Conservation (phyloP, 345 rosid genomes). For the Raphanus sativus region DNA sequence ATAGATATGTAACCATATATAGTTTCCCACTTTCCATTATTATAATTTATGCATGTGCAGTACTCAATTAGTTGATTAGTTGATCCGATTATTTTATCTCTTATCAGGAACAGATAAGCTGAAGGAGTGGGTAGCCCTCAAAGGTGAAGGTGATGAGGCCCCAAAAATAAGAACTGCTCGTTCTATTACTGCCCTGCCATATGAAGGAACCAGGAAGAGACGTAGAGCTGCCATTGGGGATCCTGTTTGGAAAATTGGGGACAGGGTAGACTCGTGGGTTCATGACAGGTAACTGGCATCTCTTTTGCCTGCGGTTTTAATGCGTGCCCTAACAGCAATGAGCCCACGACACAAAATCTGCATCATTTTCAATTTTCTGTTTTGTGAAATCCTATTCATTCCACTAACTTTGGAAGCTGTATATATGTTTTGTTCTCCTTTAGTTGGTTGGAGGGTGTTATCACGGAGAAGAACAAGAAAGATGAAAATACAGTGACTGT, state of each 20-base stretch:
- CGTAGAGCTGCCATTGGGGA: slow-evolving; percentile 80
- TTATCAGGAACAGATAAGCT: slow-evolving; percentile 63
- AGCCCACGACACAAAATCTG: slow-evolving; percentile 1
- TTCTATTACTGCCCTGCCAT: slow-evolving; percentile 53
- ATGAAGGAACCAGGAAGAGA: slow-evolving; percentile 94
- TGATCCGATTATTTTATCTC: slow-evolving; percentile 14
- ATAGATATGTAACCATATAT: not conserved
- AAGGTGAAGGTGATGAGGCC: slow-evolving; percentile 55
- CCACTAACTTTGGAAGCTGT: not conserved
- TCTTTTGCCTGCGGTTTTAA: not conserved
- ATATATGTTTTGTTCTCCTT: slow-evolving; percentile 24
- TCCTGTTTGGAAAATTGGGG: slow-evolving; percentile 82
- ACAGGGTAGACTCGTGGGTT: slow-evolving; percentile 86
- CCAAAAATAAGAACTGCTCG: slow-evolving; percentile 78
- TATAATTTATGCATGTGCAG: slow-evolving; percentile 8
- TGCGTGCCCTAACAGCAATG: not conserved
- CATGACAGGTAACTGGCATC: slow-evolving; percentile 59
- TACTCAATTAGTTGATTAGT: not conserved
- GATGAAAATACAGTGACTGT: slow-evolving; percentile 68
- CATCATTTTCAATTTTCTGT: not conserved
- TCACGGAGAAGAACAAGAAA: slow-evolving; percentile 77
- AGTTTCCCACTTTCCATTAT: not conserved
- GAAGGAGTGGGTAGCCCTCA: slow-evolving; percentile 85
- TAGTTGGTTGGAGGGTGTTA: slow-evolving; percentile 97
- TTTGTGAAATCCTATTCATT: slow-evolving; percentile 4